Evolutionary conservation across 345 rosid species (phyloP).

Genomic region (Syzygium jambos): DNA sequence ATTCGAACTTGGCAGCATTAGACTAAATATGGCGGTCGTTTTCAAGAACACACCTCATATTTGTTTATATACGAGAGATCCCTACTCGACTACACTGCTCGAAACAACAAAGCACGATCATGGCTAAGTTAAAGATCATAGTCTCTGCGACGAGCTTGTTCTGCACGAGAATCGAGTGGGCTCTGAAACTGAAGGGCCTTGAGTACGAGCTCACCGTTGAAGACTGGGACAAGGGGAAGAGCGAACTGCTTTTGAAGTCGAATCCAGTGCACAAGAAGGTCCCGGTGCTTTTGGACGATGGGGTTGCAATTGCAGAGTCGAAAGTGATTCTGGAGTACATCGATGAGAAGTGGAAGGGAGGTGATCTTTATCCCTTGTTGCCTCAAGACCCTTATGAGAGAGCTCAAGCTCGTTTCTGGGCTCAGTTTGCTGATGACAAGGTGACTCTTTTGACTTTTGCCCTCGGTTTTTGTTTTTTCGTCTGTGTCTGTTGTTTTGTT

Average conservation of each 20-base stretch:
- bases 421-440: slow-evolving; percentile 24
- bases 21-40: not conserved
- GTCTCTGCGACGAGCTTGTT: not conserved
- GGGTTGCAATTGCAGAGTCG: slow-evolving; percentile 5
- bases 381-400: slow-evolving; percentile 12
- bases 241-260: slow-evolving; percentile 11
- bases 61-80: not conserved
- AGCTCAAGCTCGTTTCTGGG: slow-evolving; percentile 25
- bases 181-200: slow-evolving; percentile 18
- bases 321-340: slow-evolving; percentile 17
- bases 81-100: not conserved
- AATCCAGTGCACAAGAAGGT: slow-evolving; percentile 24
- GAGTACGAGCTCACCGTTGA: slow-evolving; percentile 12
- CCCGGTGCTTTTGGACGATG: slow-evolving; percentile 14
- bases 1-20: not conserved
- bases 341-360: slow-evolving; percentile 13
- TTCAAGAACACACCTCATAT: not conserved
- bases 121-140: slow-evolving; percentile 11
- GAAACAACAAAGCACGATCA: not conserved
- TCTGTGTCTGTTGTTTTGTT: not conserved
- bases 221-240: slow-evolving; percentile 13
- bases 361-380: not conserved
- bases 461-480: not conserved
- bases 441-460: not conserved
- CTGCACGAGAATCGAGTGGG: slow-evolving; percentile 20